phyloP scores from a whole-genome alignment of 2,329 filamentous ascomycete species.

The Fusarium pseudocircinatum region DNA sequence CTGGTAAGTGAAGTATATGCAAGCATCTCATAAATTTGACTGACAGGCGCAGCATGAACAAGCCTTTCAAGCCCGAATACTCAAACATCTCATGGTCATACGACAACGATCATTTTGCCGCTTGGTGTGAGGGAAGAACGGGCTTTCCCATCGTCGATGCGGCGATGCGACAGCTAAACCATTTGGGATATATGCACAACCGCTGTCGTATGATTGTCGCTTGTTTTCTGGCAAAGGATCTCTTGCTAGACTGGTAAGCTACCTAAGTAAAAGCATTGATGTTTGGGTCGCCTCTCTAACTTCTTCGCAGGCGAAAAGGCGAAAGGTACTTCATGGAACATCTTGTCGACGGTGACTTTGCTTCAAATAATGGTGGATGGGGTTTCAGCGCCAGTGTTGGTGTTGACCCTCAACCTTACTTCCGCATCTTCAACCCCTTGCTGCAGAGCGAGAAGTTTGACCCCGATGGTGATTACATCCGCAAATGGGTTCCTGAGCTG shows the following conservation, averaged over 20 bases:
- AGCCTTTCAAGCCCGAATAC: slow-evolving; percentile 81
- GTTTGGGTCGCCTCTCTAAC: not conserved
- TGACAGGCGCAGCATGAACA: slow-evolving; percentile 59
- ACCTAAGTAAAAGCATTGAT: not conserved
- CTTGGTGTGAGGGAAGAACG: slow-evolving; percentile 79
- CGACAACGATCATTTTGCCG: slow-evolving; percentile 71
- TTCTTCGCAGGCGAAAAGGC: slow-evolving; percentile 67
- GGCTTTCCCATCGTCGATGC: slow-evolving; percentile 88
- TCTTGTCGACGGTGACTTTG: slow-evolving; percentile 82
- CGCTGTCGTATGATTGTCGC: slow-evolving; percentile 85
- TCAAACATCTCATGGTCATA: slow-evolving; percentile 87
- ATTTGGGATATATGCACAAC: slow-evolving; percentile 84
- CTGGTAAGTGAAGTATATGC: slow-evolving; percentile 60
- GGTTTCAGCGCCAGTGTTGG: slow-evolving; percentile 70
- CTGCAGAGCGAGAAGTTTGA: slow-evolving; percentile 91
- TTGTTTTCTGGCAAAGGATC: slow-evolving; percentile 82
- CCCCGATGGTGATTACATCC: slow-evolving; percentile 79
- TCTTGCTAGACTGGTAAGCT: slow-evolving; percentile 75
- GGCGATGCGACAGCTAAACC: slow-evolving; percentile 80
- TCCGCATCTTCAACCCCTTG: slow-evolving; percentile 88
- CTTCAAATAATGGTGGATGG: slow-evolving; percentile 76
- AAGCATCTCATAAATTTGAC: not conserved
- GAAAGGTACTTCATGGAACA: slow-evolving; percentile 86
- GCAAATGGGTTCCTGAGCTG: slow-evolving; percentile 84
- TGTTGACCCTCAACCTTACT: slow-evolving; percentile 89